Base-by-base conservation (phyloP, 805 yeast genomes). In the Cyberlindnera euphorbiae region DNA sequence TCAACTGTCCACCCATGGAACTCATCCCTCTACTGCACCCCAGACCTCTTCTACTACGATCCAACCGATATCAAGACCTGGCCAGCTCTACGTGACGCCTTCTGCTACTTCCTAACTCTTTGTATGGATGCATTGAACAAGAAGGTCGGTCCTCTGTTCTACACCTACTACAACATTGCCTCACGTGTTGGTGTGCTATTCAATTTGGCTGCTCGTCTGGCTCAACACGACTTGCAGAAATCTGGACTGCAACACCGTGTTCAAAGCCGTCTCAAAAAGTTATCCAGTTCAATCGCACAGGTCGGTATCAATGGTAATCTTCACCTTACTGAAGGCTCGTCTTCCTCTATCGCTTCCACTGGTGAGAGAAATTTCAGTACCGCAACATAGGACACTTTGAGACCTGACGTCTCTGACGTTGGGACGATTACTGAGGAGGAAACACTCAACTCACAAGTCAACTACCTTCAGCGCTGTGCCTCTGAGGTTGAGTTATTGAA, bases 301-400 rank as follows among this genome's bases (percentile, higher is more conserved):
- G 68, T 83, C 38, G 76, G 78, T 39, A 73, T 81, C 38, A 78
- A 78, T 50, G 82, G 85, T 8, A 66, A 72, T 32, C 53, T 82
- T n/a, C 82, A 75, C 53, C 62, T 82, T 35, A 63, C 41, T 17
- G 45, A 45, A 17, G 27, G 32, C 15, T 33, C 42, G 5, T 8
- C 23, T 4, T n/a, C 30, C 10, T n/a, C 21, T 17, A 10, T n/a
- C 5, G 8, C 14, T 19, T 19, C 22, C 22, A 7, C 22, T 19
- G 14, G 14, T 5, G 42, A 38, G 13, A 28, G 44, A 21, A 35
- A 32, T 21, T 12, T 25, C 12, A 45, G 49, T 30, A 38, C 50
- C 1, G 40, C 53, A 5, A 50, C 59, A 2, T 49, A 46, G 19
- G 54, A 50, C 3, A 54, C 62, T 0, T 25, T 50, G 6, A 50